Evolutionary conservation across 805 yeast species (phyloP).

Genomic region (Metschnikowia peoriensis): DNA sequence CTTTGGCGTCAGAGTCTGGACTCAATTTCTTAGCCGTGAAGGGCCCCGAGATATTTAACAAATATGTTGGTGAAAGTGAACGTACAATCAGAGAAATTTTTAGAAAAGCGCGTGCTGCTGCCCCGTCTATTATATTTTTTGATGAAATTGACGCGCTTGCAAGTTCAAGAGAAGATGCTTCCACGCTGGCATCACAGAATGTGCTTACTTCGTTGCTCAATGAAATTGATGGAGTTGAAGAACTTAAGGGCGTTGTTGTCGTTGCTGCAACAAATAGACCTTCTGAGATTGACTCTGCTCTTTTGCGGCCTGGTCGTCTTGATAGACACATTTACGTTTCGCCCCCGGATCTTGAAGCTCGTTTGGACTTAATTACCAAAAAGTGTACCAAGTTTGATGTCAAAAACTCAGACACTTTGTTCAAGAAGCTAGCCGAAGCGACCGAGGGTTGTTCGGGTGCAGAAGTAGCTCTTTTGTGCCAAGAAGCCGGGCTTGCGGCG

Average conservation of each 20-base stretch:
- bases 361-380: slow-evolving; percentile 73
- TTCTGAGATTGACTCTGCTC: slow-evolving; percentile 86
- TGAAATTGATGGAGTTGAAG: slow-evolving; percentile 97
- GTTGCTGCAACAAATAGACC: slow-evolving; percentile 98
- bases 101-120: slow-evolving; percentile 86
- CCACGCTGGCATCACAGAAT: slow-evolving; percentile 72
- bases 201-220: slow-evolving; percentile 88
- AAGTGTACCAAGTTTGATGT: slow-evolving; percentile 65
- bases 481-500: slow-evolving; percentile 94
- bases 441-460: slow-evolving; percentile 98
- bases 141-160: slow-evolving; percentile 97
- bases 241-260: slow-evolving; percentile 85
- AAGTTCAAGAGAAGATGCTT: slow-evolving; percentile 63
- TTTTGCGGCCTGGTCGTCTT: slow-evolving; percentile 91
- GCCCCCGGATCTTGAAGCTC: slow-evolving; percentile 84
- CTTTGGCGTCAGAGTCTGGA: slow-evolving; percentile 95
- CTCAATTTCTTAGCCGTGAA: slow-evolving; percentile 95
- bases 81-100: slow-evolving; percentile 92
- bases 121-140: slow-evolving; percentile 92
- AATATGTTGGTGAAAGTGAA: slow-evolving; percentile 96
- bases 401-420: slow-evolving; percentile 37
- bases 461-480: slow-evolving; percentile 86
- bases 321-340: slow-evolving; percentile 91
- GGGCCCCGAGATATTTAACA: slow-evolving; percentile 93
- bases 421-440: slow-evolving; percentile 51